Conservation (phyloP, 225 moss, liverwort and hornwort species). For the Sphagnum tenellum region DNA sequence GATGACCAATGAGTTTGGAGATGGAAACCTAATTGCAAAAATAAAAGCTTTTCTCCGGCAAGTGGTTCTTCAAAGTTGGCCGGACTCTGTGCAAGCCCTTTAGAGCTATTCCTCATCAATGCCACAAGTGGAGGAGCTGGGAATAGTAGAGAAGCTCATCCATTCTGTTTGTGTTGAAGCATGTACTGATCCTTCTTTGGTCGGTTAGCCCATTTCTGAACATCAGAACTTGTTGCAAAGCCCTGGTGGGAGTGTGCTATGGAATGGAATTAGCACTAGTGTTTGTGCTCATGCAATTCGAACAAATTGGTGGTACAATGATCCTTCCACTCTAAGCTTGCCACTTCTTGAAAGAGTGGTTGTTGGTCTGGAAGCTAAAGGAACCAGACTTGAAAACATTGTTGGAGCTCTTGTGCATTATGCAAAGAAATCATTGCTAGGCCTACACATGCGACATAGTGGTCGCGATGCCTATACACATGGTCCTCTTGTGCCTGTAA, state of each 20-base stretch:
- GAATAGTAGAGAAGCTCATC: conserved; percentile 26
- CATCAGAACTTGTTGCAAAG: conserved; percentile 31
- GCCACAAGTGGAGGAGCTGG: no score
- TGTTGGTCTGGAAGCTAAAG: conserved; percentile 24
- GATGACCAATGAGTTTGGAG: no score
- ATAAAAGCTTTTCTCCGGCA: conserved; percentile 39
- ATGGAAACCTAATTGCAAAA: conserved; percentile 33
- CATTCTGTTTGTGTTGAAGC: conserved; percentile 40
- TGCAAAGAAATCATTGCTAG: conserved; percentile 45
- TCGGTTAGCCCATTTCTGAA: conserved; percentile 27
- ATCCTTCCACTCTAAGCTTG: no score
- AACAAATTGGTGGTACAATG: conserved; percentile 48
- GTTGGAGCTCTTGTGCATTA: conserved; percentile 51
- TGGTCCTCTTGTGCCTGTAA: conserved; percentile 14
- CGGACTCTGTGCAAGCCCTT: conserved; percentile 36
- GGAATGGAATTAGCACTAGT: conserved; percentile 64
- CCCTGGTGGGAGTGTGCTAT: conserved; percentile 52
- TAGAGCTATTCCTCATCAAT: conserved; percentile 27
- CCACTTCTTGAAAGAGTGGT: conserved; percentile 39
- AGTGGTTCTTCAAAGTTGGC: conserved; percentile 40
- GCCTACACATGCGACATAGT: conserved; percentile 48
- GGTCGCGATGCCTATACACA: conserved; percentile 35
- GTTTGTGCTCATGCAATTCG: conserved; percentile 26
- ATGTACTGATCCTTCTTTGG: conserved; percentile 26
- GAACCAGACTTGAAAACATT: conserved; percentile 36